phyloP scores from a whole-genome alignment of 1,284 basidiomycete species.

The Xerocomus minutiporus region DNA sequence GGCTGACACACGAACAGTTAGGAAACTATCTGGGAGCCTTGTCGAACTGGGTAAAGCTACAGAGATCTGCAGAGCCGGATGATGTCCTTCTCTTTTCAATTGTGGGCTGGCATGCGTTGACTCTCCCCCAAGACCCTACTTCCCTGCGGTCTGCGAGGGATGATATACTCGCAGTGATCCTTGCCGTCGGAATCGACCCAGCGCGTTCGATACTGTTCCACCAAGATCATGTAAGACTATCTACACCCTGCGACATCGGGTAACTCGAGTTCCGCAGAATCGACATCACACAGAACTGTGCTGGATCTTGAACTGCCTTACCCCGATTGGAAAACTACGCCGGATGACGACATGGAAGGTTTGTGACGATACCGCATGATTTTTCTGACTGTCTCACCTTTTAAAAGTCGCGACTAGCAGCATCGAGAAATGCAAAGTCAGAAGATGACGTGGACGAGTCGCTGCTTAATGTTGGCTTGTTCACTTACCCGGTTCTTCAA shows the following conservation, averaged over 20 bases:
- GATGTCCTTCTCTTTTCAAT: slow-evolving; percentile 81
- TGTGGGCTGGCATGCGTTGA: slow-evolving; percentile 90
- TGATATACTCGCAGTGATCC: slow-evolving; percentile 79
- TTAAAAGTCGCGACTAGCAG: slow-evolving; percentile 68
- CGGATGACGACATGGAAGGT: slow-evolving; percentile 98
- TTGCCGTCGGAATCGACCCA: slow-evolving; percentile 85
- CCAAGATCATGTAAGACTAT: slow-evolving; percentile 76
- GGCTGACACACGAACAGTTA: slow-evolving; percentile 48
- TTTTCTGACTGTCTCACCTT: slow-evolving; percentile 2
- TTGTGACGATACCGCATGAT: slow-evolving; percentile 10
- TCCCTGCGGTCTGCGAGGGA: slow-evolving; percentile 58
- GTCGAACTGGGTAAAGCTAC: slow-evolving; percentile 82
- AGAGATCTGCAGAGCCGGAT: slow-evolving; percentile 51
- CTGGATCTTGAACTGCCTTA: slow-evolving; percentile 87
- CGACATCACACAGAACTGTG: slow-evolving; percentile 83
- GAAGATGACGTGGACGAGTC: slow-evolving; percentile 79
- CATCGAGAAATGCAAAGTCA: slow-evolving; percentile 67
- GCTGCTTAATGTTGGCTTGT: slow-evolving; percentile 77
- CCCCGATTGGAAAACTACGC: slow-evolving; percentile 76
- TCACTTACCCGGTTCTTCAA: slow-evolving; percentile 92
- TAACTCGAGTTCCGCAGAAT: slow-evolving; percentile 48
- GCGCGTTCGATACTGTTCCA: slow-evolving; percentile 67
- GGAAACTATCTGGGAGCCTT: slow-evolving; percentile 93
- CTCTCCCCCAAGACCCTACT: slow-evolving; percentile 79
- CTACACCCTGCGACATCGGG: not conserved